Percentiles rank a stretch among this genome's conserved stretches.
phyloP scores from a whole-genome alignment of 106 monocot genomes.

The Acorus calamus region DNA sequence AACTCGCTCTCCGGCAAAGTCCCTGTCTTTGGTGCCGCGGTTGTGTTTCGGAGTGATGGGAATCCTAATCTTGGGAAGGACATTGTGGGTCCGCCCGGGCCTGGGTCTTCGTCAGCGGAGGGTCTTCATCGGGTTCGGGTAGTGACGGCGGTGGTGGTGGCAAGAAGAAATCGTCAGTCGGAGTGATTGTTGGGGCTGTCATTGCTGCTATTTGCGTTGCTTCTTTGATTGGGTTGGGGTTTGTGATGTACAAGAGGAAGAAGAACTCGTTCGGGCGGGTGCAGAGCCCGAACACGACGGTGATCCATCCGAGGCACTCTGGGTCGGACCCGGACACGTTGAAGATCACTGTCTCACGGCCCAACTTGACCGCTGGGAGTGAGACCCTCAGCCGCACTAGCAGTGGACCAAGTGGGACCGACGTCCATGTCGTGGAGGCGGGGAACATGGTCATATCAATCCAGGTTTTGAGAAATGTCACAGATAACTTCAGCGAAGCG shows the following conservation, averaged over 20 bases:
- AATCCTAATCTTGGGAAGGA: conserved; percentile 36
- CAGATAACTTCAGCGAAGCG: too few relatives aligned
- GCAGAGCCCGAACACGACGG: conserved; percentile 34
- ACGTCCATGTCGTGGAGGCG: too few relatives aligned
- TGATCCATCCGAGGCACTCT: conserved; percentile 44
- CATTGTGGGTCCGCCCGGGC: not conserved
- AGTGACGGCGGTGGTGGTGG: not conserved
- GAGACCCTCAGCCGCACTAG: conserved; percentile 7
- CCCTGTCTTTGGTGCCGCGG: conserved; percentile 28
- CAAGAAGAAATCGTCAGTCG: conserved; percentile 9
- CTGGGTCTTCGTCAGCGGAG: not conserved
- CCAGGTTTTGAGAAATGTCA: too few relatives aligned
- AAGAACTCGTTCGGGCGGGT: conserved; percentile 18
- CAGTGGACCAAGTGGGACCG: too few relatives aligned
- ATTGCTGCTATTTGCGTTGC: conserved; percentile 16
- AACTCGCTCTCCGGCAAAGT: conserved; percentile 35
- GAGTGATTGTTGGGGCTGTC: conserved; percentile 28
- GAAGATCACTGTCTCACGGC: conserved; percentile 32
- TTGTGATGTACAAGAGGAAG: conserved; percentile 36
- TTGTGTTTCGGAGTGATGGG: conserved; percentile 28
- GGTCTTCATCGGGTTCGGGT: not conserved
- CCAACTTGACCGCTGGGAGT: conserved; percentile 15
- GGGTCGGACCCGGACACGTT: conserved; percentile 33
- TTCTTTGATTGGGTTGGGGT: conserved; percentile 15
- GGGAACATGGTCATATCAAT: too few relatives aligned